These are phyloP conservation scores for Lonicera japonica DNA, from an alignment of 129 eudicot species.

Conservation along the genomic window DNA sequence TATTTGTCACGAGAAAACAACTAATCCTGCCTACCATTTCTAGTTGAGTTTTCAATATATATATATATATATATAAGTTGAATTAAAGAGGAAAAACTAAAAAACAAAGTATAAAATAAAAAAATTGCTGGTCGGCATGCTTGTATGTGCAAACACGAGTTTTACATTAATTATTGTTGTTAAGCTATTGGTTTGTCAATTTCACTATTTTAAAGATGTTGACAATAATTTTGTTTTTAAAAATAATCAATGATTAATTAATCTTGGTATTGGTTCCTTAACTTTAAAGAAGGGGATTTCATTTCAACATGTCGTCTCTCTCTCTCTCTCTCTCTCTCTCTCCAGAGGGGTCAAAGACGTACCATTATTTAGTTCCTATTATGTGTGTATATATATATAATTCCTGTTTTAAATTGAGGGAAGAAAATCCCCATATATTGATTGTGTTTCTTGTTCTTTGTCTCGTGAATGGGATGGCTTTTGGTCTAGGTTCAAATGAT, in stretches of 20 bases:
- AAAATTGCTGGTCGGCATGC: slow-evolving; percentile 33
- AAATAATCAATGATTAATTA: no score
- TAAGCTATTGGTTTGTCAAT: slow-evolving; percentile 10
- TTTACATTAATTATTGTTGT: slow-evolving; percentile 6
- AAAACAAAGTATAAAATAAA: background rate
- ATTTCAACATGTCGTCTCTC: slow-evolving; percentile 8
- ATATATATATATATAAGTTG: no score
- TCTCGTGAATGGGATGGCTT: slow-evolving; percentile 10
- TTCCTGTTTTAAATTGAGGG: background rate
- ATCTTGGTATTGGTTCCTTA: slow-evolving; percentile 32
- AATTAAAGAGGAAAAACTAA: no score
- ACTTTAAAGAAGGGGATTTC: slow-evolving; percentile 22
- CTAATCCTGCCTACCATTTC: background rate
- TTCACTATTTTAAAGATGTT: no score
- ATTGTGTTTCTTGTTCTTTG: slow-evolving; percentile 7
- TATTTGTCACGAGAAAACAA: slow-evolving; percentile 6
- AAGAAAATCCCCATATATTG: background rate
- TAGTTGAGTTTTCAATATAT: background rate
- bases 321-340: no score
- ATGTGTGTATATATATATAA: background rate
- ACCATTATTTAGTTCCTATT: background rate
- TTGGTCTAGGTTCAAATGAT: slow-evolving; percentile 10
- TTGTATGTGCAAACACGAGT: slow-evolving; percentile 15
- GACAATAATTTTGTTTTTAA: no score
- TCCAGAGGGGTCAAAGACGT: slow-evolving; percentile 15